Conservation (phyloP, 768 basidiomycete species). For the Mycena maculata region DNA sequence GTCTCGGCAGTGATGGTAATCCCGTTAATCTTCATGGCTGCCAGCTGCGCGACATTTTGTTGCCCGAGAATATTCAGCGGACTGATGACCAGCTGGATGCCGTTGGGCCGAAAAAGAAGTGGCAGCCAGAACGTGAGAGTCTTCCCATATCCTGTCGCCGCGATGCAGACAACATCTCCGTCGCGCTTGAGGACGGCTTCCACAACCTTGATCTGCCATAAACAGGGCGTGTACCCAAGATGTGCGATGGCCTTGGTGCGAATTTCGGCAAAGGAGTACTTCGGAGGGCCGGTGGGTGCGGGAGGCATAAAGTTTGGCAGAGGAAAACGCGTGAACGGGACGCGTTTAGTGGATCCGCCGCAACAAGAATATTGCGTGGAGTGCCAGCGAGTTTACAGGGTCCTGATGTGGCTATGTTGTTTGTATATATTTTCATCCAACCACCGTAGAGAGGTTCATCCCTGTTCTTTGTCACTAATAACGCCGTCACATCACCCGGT, state of each 20-base stretch:
- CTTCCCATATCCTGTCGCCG: slow-evolving; percentile 46
- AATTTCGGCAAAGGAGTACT: slow-evolving; percentile 7
- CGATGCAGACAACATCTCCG: slow-evolving; percentile 38
- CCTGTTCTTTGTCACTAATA: not conserved
- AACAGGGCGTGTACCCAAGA: slow-evolving; percentile 24
- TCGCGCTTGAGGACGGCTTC: slow-evolving; percentile 30
- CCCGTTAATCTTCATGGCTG: slow-evolving; percentile 30
- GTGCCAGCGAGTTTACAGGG: not conserved
- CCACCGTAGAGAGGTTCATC: slow-evolving; percentile 6
- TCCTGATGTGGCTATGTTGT: not conserved
- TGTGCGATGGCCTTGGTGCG: not conserved
- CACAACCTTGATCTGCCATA: slow-evolving; percentile 28
- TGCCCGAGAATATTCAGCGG: slow-evolving; percentile 40
- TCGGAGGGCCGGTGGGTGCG: not conserved
- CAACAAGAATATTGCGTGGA: not conserved
- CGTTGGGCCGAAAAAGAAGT: slow-evolving; percentile 35
- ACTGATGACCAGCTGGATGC: slow-evolving; percentile 23
- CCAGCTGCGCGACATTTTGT: slow-evolving; percentile 39
- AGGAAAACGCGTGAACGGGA: too few relatives aligned
- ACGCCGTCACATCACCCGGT: not conserved
- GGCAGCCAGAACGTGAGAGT: slow-evolving; percentile 48
- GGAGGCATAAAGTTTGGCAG: too few relatives aligned
- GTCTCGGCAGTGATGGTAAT: slow-evolving; percentile 35
- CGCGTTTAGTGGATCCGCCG: not conserved
- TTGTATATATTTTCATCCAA: not conserved